phyloP scores from a whole-genome alignment of 2,329 filamentous ascomycete species.

The Diplocarpon mali region DNA sequence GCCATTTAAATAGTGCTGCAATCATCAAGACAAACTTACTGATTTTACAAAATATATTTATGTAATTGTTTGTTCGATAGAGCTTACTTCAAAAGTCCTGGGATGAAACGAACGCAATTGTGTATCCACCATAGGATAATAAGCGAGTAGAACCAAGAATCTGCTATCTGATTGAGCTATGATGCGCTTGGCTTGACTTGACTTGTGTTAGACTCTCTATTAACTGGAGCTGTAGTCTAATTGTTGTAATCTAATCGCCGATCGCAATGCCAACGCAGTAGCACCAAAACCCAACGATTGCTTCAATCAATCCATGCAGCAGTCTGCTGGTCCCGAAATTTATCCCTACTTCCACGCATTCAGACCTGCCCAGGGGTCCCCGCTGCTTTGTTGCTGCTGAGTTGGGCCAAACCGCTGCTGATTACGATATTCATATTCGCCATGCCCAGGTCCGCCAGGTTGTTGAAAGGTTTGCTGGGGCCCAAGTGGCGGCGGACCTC shows the following conservation, averaged over 20 bases:
- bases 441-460: slow-evolving; percentile 34
- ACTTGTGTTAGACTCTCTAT: not conserved
- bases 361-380: slow-evolving; percentile 61
- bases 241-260: not conserved
- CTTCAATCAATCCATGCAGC: slow-evolving; percentile 9
- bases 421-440: slow-evolving; percentile 41
- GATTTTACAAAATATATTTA: too few species aligned
- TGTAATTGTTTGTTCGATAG: too few species aligned
- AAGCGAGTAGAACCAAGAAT: too few species aligned
- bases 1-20: too few species aligned
- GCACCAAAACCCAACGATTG: slow-evolving; percentile 4
- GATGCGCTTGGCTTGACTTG: not conserved
- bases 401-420: slow-evolving; percentile 27
- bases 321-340: not conserved
- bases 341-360: slow-evolving; percentile 21
- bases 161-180: too few species aligned
- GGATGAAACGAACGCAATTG: too few species aligned
- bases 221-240: slow-evolving; percentile 1
- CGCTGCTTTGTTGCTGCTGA: slow-evolving; percentile 20
- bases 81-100: too few species aligned
- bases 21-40: too few species aligned
- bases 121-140: too few species aligned
- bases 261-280: not conserved
- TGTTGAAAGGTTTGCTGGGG: slow-evolving; percentile 39
- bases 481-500: slow-evolving; percentile 44